A percentile compares a stretch with the other conserved stretches of the same genome.
Evolutionary conservation across 2,329 filamentous ascomycete genomes (phyloP).

Genomic region (Paramyrothecium roridum): DNA sequence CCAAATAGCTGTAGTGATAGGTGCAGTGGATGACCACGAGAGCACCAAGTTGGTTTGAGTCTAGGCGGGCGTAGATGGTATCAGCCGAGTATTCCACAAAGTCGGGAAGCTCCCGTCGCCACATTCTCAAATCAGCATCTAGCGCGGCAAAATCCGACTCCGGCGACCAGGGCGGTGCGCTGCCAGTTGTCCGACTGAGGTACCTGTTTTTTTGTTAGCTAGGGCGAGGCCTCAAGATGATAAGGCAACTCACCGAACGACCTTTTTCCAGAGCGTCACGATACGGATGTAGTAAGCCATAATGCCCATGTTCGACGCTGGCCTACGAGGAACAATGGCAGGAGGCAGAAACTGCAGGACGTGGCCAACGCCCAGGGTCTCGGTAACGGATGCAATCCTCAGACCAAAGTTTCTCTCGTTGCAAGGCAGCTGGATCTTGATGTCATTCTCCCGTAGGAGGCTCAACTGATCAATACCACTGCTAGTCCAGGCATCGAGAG

Average conservation of each 20-base stretch:
- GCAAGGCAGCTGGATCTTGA: constrained; percentile 36
- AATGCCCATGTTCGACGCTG: constrained; percentile 39
- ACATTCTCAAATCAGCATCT: constrained; percentile 34
- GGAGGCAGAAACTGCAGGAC: constrained; percentile 36
- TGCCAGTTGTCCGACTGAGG: constrained; percentile 36
- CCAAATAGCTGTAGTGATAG: constrained; percentile 42
- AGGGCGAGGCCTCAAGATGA: constrained; percentile 2
- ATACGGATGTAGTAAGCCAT: constrained; percentile 41
- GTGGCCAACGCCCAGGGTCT: constrained; percentile 36
- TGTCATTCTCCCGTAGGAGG: constrained; percentile 34
- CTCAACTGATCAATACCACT: constrained; percentile 35
- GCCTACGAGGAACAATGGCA: constrained; percentile 33
- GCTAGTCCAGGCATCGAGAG: constrained; percentile 36
- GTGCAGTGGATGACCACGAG: constrained; percentile 43
- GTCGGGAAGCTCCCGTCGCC: constrained; percentile 38
- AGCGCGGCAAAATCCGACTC: constrained; percentile 39
- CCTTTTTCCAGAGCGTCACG: constrained; percentile 36
- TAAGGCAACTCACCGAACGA: constrained; percentile 26
- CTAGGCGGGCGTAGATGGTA: constrained; percentile 42
- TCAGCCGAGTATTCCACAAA: constrained; percentile 40
- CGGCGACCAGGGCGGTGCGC: constrained; percentile 37
- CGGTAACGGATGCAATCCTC: constrained; percentile 35
- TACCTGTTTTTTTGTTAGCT: constrained; percentile 23
- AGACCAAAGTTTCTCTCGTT: constrained; percentile 39
- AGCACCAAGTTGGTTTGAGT: constrained; percentile 42